phyloP scores from a whole-genome alignment of 2,329 filamentous ascomycete genomes.

The Camillea tinctor region DNA sequence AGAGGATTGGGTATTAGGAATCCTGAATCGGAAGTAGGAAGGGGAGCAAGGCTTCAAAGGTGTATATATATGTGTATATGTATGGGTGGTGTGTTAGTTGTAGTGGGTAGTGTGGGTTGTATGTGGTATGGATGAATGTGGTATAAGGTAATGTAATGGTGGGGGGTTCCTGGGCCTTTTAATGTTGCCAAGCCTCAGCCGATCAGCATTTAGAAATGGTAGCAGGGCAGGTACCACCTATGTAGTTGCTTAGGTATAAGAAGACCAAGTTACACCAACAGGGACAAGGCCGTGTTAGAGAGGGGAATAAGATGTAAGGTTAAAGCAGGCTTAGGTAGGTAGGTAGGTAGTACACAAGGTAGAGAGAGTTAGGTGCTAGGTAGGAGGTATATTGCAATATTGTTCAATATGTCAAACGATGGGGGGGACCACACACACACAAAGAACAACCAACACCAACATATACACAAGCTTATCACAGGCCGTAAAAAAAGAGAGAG shows the following conservation, averaged over 20 bases:
- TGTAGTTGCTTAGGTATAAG: too few species aligned
- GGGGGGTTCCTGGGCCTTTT: slow-evolving; percentile 14
- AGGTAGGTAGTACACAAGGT: too few species aligned
- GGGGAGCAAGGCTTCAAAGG: slow-evolving; percentile 6
- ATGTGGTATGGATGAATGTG: too few species aligned
- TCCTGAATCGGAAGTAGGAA: slow-evolving; percentile 2
- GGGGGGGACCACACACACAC: too few species aligned
- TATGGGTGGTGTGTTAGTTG: neutral
- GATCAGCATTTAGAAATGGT: slow-evolving; percentile 1
- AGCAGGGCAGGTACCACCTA: too few species aligned
- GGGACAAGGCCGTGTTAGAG: neutral
- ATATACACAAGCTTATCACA: neutral
- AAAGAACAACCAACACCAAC: neutral
- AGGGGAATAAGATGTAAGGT: too few species aligned
- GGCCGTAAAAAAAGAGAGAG: neutral
- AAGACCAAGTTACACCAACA: neutral
- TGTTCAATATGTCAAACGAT: too few species aligned
- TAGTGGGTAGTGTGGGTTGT: slow-evolving; percentile 3
- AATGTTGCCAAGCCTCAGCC: slow-evolving; percentile 16
- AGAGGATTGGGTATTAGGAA: too few species aligned
- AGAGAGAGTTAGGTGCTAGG: neutral
- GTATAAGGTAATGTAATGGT: neutral
- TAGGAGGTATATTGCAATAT: too few species aligned
- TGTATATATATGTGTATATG: too few species aligned
- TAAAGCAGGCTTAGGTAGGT: too few species aligned